Evolutionary conservation across 306 rosid genomes (phyloP), one percentile per base, ranked within the genome.

Genomic region (Glycine latifolia): DNA sequence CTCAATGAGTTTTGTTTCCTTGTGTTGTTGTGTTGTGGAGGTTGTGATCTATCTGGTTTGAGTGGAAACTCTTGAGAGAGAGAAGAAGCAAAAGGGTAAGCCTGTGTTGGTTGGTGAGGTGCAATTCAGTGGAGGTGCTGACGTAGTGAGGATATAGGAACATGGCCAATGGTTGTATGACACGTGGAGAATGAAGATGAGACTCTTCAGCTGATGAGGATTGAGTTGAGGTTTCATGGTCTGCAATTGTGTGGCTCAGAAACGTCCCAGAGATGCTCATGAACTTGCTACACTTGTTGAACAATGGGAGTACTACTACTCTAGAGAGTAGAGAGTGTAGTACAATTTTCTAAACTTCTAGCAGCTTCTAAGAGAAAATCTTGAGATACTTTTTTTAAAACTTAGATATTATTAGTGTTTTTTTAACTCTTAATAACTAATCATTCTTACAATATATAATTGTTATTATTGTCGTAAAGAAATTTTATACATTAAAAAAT

Each of bases 111-210:
- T 69, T 31, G 83, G 61, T 63, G 80, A 52, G 74, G 69, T 63
- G 80, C 70, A 67, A 84, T 48, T 52, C 11, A 1, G 56, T 84
- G 81, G 41, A 75, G 67, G 88, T 77, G 86, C 72, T 85, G 88
- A 85, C 31, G 65, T 85, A 86, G 47, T 65, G 3, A 58, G 70
- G 71, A 77, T 81, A 85, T 77, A 26, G 43, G 61, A 77, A 20
- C 10, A 10, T 0, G 12, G 4, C 88, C 82, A 77, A 6, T 81
- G 73, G 11, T 48, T 77, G 68, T 4, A 31, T 67, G 86, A 67
- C 88, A 81, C n/a, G 83, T 82, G 83, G 81, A 15, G 2, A 31
- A 55, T 81, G 17, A 82, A 59, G 86, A 85, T 82, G 83, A 85
- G 88, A 77, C 41, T 31, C 5, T 1, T 47, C 6, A 11, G 80